Percentiles rank a stretch among this genome's conserved stretches.
Evolutionary conservation across 768 basidiomycete genomes (phyloP).

Genomic region (Rhizopogon salebrosus): DNA sequence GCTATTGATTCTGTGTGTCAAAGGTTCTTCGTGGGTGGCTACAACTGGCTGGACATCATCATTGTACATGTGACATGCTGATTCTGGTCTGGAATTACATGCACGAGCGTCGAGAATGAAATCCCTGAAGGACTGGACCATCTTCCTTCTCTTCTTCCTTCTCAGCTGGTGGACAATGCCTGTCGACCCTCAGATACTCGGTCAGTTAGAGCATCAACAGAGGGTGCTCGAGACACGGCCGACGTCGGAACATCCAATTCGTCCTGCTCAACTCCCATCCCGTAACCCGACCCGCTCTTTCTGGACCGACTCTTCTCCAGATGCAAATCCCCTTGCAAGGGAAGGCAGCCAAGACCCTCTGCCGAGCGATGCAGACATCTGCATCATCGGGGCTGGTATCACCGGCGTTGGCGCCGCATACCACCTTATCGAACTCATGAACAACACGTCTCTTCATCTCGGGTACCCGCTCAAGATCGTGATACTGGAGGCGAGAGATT

Average conservation of each 20-base stretch:
- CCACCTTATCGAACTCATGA: constrained; percentile 46
- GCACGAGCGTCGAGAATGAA: background rate
- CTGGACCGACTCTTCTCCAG: constrained; percentile 55
- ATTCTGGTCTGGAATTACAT: too few relatives aligned
- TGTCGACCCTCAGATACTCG: background rate
- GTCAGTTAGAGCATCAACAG: background rate
- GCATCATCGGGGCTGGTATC: constrained; percentile 77
- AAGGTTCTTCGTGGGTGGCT: too few relatives aligned
- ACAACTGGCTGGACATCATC: too few relatives aligned
- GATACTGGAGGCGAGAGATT: constrained; percentile 80
- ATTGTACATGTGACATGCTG: too few relatives aligned
- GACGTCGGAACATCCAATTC: constrained; percentile 1
- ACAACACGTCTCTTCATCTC: background rate
- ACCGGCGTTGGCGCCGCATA: constrained; percentile 74
- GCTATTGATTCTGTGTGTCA: too few relatives aligned
- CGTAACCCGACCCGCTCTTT: constrained; percentile 65
- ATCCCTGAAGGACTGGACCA: background rate
- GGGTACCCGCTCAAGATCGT: constrained; percentile 41
- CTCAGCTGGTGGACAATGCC: background rate
- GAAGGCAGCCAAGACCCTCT: constrained; percentile 61
- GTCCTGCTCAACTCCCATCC: constrained; percentile 41
- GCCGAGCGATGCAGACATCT: constrained; percentile 61
- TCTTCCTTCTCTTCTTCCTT: background rate
- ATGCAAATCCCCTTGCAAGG: constrained; percentile 60
- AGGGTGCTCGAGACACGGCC: background rate